A percentile compares a stretch with the other conserved stretches of the same genome.
These are phyloP conservation scores for Mitragyna speciosa DNA, from an alignment of 257 asterid genomes.

Conservation along the genomic window DNA sequence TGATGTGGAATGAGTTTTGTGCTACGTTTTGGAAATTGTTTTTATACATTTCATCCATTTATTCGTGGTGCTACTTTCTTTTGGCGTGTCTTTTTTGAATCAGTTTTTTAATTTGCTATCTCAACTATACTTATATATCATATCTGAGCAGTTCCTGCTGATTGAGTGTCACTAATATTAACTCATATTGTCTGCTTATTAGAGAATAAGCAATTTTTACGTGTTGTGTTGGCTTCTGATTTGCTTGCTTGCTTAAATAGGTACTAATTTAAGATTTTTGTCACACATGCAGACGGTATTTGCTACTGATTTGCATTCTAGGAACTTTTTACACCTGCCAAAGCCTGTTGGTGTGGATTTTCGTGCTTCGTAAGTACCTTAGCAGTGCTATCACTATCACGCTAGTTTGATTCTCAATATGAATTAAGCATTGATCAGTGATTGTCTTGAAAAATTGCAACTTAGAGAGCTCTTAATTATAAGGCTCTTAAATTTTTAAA, in stretches of 20 bases:
- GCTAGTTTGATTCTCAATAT: neutral
- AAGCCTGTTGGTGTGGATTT: constrained; percentile 94
- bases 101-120: neutral
- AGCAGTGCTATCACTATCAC: neutral
- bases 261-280: constrained; percentile 21
- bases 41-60: no score
- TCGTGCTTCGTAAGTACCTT: constrained; percentile 88
- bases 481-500: neutral
- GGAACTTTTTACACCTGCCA: constrained; percentile 78
- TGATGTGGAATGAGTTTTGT: neutral
- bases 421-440: neutral
- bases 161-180: no score
- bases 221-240: neutral
- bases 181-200: no score
- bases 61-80: neutral
- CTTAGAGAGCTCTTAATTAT: neutral
- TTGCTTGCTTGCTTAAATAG: neutral
- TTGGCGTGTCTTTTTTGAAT: neutral
- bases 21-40: neutral
- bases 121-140: no score
- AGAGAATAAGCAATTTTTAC: neutral
- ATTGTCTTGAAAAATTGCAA: neutral
- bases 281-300: constrained; percentile 64
- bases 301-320: constrained; percentile 91
- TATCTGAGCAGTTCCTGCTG: no score